A percentile compares a stretch with the other conserved stretches of the same genome.
These are phyloP conservation scores for Uronychia setigera DNA, from an alignment of 73 alveolate genomes.

Conservation along the genomic window DNA sequence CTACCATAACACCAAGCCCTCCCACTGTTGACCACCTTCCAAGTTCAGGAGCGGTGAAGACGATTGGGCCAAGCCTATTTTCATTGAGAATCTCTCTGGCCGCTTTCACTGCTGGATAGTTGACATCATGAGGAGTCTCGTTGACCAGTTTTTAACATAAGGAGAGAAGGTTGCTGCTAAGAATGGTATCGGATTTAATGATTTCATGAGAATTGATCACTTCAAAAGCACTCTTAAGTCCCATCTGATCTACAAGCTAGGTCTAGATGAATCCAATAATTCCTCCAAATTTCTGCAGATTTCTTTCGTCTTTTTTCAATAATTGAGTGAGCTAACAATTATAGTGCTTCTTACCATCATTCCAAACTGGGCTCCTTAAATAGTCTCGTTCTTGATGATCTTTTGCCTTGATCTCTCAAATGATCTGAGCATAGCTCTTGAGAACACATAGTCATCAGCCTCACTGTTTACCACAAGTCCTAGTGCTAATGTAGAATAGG, in stretches of 20 bases:
- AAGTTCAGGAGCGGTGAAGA: constrained; percentile 95
- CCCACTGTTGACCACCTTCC: constrained; percentile 99
- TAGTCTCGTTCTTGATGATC: not conserved
- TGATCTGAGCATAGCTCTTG: constrained; percentile 38
- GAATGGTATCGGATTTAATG: constrained; percentile 5
- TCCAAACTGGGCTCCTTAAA: constrained; percentile 20
- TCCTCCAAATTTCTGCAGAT: constrained; percentile 28
- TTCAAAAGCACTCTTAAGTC: not conserved
- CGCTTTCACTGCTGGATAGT: constrained; percentile 53
- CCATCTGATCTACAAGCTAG: not conserved
- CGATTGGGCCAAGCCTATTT: constrained; percentile 95
- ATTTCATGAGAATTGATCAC: not conserved
- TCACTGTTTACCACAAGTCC: constrained; percentile 4
- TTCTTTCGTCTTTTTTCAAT: not conserved
- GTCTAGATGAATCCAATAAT: constrained; percentile 44
- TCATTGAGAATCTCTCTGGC: constrained; percentile 65
- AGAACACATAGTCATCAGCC: constrained; percentile 25
- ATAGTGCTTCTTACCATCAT: not conserved
- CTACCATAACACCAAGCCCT: constrained; percentile 99
- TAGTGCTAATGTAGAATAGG: not conserved
- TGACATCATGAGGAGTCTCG: constrained; percentile 29
- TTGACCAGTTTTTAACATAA: constrained; percentile 1
- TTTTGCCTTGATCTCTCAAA: constrained; percentile 48
- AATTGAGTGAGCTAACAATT: not conserved
- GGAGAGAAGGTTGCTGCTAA: constrained; percentile 28